Conservation (phyloP, 495 filamentous ascomycete genomes). For the Chaetomium tenue region DNA sequence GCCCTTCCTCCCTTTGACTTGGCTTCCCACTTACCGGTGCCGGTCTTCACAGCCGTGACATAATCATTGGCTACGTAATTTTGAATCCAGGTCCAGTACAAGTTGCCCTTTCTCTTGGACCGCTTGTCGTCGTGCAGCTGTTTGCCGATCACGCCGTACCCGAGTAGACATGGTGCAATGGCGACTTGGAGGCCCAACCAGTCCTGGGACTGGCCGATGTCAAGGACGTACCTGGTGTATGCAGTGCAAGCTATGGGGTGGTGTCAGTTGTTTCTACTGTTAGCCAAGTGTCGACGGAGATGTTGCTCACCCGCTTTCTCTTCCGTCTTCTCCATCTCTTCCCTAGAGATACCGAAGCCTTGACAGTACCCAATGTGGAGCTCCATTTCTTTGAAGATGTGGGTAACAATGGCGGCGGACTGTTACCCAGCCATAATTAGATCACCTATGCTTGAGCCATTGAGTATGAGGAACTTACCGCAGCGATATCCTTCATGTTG, state of each 20-base stretch:
- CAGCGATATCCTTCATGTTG: slow-evolving; percentile 67
- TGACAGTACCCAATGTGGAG: slow-evolving; percentile 78
- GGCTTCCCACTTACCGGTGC: slow-evolving; percentile 56
- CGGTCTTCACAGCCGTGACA: slow-evolving; percentile 61
- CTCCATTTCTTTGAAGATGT: slow-evolving; percentile 74
- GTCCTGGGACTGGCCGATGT: slow-evolving; percentile 82
- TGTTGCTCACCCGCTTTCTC: slow-evolving; percentile 65
- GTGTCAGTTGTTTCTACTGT: slow-evolving; percentile 8
- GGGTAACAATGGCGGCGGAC: slow-evolving; percentile 67
- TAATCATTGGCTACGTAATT: slow-evolving; percentile 83
- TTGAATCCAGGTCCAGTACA: slow-evolving; percentile 88
- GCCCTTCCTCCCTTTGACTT: neutral
- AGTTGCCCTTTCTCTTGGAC: slow-evolving; percentile 63
- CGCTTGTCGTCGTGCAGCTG: slow-evolving; percentile 58
- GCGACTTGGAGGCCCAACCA: slow-evolving; percentile 80
- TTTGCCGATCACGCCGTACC: slow-evolving; percentile 75
- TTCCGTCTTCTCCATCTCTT: slow-evolving; percentile 68
- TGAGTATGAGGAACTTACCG: slow-evolving; percentile 40
- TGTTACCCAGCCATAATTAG: slow-evolving; percentile 37
- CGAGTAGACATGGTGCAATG: slow-evolving; percentile 80
- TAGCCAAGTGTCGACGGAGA: neutral
- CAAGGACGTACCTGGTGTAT: slow-evolving; percentile 78
- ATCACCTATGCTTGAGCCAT: neutral
- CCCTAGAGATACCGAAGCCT: slow-evolving; percentile 71
- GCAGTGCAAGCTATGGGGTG: slow-evolving; percentile 61